Conservation (phyloP, 495 filamentous ascomycete species). For the Elaphomyces granulatus region DNA sequence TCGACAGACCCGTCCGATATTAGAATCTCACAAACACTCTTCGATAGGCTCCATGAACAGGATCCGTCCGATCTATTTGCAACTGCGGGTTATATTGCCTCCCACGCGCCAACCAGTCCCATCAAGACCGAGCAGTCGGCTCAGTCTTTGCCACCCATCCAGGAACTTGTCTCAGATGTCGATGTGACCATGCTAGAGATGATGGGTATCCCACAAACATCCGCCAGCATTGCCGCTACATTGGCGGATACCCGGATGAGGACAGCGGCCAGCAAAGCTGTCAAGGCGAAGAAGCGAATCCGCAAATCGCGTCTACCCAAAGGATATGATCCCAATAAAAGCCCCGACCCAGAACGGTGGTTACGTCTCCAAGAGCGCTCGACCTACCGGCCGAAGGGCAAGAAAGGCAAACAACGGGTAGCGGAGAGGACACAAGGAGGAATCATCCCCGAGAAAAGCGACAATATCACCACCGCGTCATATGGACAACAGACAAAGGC, state of each 20-base stretch:
- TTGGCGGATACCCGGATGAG: constrained; percentile 42
- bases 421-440: constrained; percentile 77
- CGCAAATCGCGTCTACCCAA: constrained; percentile 60
- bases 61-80: constrained; percentile 50
- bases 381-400: constrained; percentile 76
- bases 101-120: constrained; percentile 55
- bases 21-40: constrained; percentile 54
- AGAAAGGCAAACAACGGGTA: constrained; percentile 73
- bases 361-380: constrained; percentile 78
- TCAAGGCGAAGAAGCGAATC: constrained; percentile 44
- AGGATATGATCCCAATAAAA: constrained; percentile 60
- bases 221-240: constrained; percentile 22
- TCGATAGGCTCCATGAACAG: constrained; percentile 47
- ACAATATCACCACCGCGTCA: constrained; percentile 43
- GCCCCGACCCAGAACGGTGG: constrained; percentile 82
- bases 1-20: constrained; percentile 55
- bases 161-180: constrained; percentile 48
- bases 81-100: constrained; percentile 69
- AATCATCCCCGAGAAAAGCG: constrained; percentile 50
- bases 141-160: constrained; percentile 47
- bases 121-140: constrained; percentile 44
- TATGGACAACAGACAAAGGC: constrained; percentile 27
- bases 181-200: constrained; percentile 58
- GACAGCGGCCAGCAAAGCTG: constrained; percentile 33
- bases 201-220: constrained; percentile 56